Percentiles rank a stretch among this genome's conserved stretches.
Evolutionary conservation across 495 filamentous ascomycete genomes (phyloP).

Genomic region (Apiosordaria backusii): DNA sequence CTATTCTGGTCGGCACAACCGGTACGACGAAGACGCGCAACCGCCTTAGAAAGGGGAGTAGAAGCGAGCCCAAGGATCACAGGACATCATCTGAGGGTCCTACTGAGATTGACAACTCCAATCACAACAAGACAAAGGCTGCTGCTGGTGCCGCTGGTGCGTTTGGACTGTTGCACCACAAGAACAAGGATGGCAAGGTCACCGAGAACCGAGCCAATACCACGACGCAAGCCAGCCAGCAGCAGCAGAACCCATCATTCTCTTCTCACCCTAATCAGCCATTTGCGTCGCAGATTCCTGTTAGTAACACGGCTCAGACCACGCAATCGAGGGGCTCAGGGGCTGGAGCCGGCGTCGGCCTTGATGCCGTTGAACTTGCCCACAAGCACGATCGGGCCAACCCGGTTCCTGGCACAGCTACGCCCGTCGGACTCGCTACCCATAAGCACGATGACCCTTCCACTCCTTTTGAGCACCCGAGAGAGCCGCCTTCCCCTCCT

Average conservation of each 20-base stretch:
- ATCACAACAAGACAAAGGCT: constrained; percentile 26
- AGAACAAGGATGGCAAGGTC: constrained; percentile 14
- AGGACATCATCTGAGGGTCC: neutral
- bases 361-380: constrained; percentile 16
- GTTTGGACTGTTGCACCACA: constrained; percentile 23
- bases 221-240: neutral
- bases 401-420: neutral
- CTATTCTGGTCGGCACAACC: neutral
- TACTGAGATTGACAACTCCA: constrained; percentile 3
- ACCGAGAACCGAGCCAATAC: neutral
- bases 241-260: neutral
- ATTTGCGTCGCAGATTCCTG: neutral
- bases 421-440: neutral
- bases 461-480: constrained; percentile 23
- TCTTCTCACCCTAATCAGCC: constrained; percentile 2
- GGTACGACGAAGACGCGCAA: neutral
- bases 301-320: neutral
- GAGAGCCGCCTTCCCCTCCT: constrained; percentile 22
- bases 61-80: neutral
- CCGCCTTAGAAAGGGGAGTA: constrained; percentile 13
- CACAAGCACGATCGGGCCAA: neutral
- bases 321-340: neutral
- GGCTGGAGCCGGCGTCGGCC: constrained; percentile 14
- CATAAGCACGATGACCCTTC: neutral
- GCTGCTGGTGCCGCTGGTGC: constrained; percentile 27